These are phyloP conservation scores for Podospora appendiculata DNA, from an alignment of 495 filamentous ascomycete species.

Conservation along the genomic window DNA sequence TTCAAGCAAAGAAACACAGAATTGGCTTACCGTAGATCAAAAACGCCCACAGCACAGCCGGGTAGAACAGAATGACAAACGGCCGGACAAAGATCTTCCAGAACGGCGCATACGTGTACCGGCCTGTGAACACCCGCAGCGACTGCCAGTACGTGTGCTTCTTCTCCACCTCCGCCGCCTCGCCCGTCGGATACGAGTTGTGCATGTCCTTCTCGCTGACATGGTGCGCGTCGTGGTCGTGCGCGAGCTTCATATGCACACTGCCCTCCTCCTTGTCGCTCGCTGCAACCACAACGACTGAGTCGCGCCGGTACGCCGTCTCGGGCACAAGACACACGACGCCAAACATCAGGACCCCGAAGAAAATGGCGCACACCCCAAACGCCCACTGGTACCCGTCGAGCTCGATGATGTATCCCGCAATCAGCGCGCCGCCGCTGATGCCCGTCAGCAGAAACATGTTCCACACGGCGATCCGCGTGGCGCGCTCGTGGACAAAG, in stretches of 20 bases:
- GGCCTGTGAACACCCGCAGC: conserved; percentile 24
- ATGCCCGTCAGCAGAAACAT: conserved; percentile 49
- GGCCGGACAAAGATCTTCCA: conserved; percentile 46
- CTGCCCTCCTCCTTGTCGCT: conserved; percentile 8
- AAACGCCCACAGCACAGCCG: conserved; percentile 47
- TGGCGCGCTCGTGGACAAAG: conserved; percentile 60
- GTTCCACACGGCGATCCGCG: conserved; percentile 58
- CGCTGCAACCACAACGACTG: conserved; percentile 13
- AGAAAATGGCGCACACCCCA: conserved; percentile 46
- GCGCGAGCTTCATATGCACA: conserved; percentile 9
- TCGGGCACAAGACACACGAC: conserved; percentile 46
- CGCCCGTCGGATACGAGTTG: neutral
- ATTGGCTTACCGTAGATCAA: conserved; percentile 35
- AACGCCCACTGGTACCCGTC: conserved; percentile 49
- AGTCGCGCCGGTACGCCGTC: conserved; percentile 39
- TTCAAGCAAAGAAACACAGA: too few relatives aligned
- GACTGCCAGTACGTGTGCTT: conserved; percentile 27
- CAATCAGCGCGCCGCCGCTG: conserved; percentile 43
- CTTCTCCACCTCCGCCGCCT: conserved; percentile 4
- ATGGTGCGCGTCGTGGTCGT: conserved; percentile 9
- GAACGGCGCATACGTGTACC: conserved; percentile 37
- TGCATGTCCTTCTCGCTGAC: conserved; percentile 20
- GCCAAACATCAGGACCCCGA: conserved; percentile 37
- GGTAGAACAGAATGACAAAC: conserved; percentile 44
- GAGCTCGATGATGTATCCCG: conserved; percentile 44